phyloP scores from a whole-genome alignment of 306 rosid species.

The Gastrolobium bilobum region DNA sequence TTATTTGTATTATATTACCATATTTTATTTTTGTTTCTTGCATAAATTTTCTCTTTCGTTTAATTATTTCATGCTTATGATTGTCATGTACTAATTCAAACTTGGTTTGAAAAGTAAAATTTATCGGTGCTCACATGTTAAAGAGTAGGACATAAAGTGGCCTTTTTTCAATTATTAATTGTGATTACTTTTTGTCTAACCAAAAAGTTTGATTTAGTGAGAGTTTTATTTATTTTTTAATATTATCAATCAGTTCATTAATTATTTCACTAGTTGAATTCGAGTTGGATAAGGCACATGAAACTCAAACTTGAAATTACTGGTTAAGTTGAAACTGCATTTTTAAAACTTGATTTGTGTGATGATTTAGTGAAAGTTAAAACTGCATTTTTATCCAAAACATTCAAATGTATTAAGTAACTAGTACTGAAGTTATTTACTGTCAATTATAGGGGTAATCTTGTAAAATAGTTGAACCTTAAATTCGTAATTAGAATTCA shows the following conservation, averaged over 20 bases:
- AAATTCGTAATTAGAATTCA: background rate
- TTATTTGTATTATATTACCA: background rate
- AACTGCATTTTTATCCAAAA: background rate
- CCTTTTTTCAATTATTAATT: constrained; percentile 3
- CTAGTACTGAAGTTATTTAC: background rate
- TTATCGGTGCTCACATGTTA: constrained; percentile 1
- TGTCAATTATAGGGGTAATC: background rate
- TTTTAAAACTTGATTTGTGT: no score
- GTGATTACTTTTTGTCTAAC: background rate
- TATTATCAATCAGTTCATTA: no score
- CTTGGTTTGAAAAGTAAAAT: constrained; percentile 38
- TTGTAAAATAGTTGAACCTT: background rate
- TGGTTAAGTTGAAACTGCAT: no score
- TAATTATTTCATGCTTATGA: background rate
- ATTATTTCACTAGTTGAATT: no score
- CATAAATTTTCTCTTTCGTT: background rate
- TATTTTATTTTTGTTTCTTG: background rate
- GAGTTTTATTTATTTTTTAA: no score
- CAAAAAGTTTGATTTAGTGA: background rate
- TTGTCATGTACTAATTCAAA: background rate
- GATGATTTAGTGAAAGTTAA: background rate
- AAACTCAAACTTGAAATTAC: no score
- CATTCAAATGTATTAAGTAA: background rate
- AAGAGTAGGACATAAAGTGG: background rate
- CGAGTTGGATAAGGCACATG: no score